These are phyloP conservation scores for Mycena latifolia DNA, from an alignment of 768 basidiomycete species.

Conservation along the genomic window DNA sequence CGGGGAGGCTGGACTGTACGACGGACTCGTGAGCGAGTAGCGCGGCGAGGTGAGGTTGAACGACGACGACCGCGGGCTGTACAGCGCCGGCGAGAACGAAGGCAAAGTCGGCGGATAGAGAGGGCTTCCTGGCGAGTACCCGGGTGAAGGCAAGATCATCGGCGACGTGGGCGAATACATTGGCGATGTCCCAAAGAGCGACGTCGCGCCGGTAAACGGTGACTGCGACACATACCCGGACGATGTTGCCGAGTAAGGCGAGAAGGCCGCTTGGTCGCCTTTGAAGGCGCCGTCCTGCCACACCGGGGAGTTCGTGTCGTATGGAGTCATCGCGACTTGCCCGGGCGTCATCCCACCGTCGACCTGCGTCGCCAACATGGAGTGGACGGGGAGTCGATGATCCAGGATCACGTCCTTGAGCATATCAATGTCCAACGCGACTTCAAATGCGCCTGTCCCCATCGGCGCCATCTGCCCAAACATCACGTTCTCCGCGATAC, in stretches of 20 bases:
- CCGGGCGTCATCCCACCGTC: conserved; percentile 94
- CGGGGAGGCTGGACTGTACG: conserved; percentile 95
- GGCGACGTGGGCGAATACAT: conserved; percentile 93
- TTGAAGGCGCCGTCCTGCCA: conserved; percentile 84
- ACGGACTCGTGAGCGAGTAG: conserved; percentile 91
- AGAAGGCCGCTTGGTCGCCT: conserved; percentile 92
- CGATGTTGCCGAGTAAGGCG: conserved; percentile 94
- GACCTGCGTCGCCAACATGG: conserved; percentile 79
- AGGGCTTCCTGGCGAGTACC: conserved; percentile 87
- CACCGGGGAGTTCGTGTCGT: conserved; percentile 91
- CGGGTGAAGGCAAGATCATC: conserved; percentile 85
- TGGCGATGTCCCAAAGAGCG: conserved; percentile 86
- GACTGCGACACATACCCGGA: conserved; percentile 88
- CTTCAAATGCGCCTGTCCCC: conserved; percentile 97
- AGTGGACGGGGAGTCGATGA: conserved; percentile 90
- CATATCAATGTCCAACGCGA: conserved; percentile 97
- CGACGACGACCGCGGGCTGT: conserved; percentile 90
- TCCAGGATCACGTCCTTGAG: conserved; percentile 98
- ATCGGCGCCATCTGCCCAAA: conserved; percentile 99
- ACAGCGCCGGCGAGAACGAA: conserved; percentile 87
- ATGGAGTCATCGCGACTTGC: conserved; percentile 96
- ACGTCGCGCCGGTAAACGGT: conserved; percentile 85
- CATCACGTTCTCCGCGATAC: conserved; percentile 99
- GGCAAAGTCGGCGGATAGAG: conserved; percentile 88
- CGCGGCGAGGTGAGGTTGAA: conserved; percentile 92